Evolutionary conservation across 106 monocot genomes (phyloP).

Genomic region (Allium fistulosum): DNA sequence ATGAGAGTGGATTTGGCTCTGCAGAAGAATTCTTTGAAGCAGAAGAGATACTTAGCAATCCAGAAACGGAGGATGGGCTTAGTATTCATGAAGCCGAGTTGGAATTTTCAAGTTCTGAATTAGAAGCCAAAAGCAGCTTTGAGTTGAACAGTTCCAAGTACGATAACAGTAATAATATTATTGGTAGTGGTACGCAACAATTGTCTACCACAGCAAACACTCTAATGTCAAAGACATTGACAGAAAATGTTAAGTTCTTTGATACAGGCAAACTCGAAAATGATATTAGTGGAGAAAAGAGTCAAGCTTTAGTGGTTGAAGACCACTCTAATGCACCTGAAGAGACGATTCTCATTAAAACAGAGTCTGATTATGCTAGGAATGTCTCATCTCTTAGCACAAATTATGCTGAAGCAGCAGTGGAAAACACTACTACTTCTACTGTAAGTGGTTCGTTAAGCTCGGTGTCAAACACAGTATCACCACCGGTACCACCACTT

Average conservation of each 20-base stretch:
- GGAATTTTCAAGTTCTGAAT: slow-evolving; percentile 15
- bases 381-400: neutral
- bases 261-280: neutral
- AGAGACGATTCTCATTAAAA: neutral
- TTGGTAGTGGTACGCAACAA: neutral
- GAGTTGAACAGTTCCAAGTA: slow-evolving; percentile 3
- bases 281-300: slow-evolving; percentile 1
- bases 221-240: slow-evolving; percentile 5
- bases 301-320: neutral
- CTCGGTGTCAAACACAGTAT: slow-evolving; percentile 1
- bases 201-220: slow-evolving; percentile 7
- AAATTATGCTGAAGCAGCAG: neutral
- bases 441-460: neutral
- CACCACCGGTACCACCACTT: slow-evolving; percentile 4
- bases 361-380: neutral
- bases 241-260: slow-evolving; percentile 2
- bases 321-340: neutral
- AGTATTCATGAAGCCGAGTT: slow-evolving; percentile 33
- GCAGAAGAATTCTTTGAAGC: slow-evolving; percentile 94
- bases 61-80: slow-evolving; percentile 52
- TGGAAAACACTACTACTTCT: neutral
- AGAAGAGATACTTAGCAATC: slow-evolving; percentile 83
- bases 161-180: neutral
- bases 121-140: slow-evolving; percentile 21
- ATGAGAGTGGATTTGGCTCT: neutral